Evolutionary conservation across 116 monocot species (phyloP), one percentile per base, ranked within the genome.

Genomic region (Posidonia oceanica): DNA sequence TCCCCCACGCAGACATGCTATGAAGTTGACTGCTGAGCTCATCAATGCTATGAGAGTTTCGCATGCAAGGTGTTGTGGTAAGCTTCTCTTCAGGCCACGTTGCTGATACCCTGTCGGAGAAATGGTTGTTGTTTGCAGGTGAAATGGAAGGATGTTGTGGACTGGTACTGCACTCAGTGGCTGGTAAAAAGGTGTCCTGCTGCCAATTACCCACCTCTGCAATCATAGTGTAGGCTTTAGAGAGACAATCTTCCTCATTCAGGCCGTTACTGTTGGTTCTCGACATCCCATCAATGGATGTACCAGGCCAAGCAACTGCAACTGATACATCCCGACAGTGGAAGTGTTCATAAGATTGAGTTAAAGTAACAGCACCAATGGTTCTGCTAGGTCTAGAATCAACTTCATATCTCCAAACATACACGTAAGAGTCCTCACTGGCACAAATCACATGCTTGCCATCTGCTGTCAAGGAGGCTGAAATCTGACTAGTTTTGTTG

Each of bases 401-500:
- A 14, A 72, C n/a, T 38, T 92, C 80, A 23, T 89, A 70, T 70
- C 86, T 83, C 97, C 97, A 92, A 40, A 97, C 77, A 40, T 97
- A 97, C 8, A 97, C 92, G 22, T 97, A 78, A 14, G 97, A 97
- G 70, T 92, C 97, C 75, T 97, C 97, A 21, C 92, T 92, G 10
- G 97, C 92, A 71, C 87, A 92, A 14, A 97, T 68, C 39, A 97
- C 84, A 58, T 92, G 77, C 71, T 86, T 87, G 36, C 92, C 92
- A 61, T 91, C 89, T 64, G 89, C 56, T 8, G 92, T 79, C 57
- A 89, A 59, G 52, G 86, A 92, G 17, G 97, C 92, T 29, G 92
- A 92, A 44, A 97, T 97, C 77, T 97, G 97, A 71, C 92, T 97
- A 79, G 80, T 89, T n/a, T 79, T 92, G 73, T 97, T 97, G 64